Evolutionary conservation across 345 rosid species (phyloP), one percentile per base, ranked within the genome.

Genomic region (Eutrema japonicum): DNA sequence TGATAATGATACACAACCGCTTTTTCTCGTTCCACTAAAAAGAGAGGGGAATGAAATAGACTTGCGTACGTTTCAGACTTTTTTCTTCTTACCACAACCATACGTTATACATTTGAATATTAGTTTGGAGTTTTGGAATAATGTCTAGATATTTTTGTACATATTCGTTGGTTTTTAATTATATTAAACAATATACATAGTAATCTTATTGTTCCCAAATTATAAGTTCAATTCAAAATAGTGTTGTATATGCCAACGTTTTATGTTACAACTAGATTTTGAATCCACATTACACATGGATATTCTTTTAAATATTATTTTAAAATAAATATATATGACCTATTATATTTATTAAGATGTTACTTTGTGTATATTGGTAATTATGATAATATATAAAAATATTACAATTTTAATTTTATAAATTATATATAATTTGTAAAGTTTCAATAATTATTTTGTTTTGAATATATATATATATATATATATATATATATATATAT

Each of bases 1-100:
- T 82, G 84, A 85, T 78, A 80, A 79, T 81, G 82, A 83, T 75
- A 81, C 71, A 71, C 49, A 79, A 73, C 83, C 82, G 82, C 66
- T 76, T 80, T 76, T 83, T 61, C 74, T 74, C 77, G 67, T 78
- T 71, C 78, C 81, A 83, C 79, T 79, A 73, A 68, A 68, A 51
- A 30, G 37, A 62, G 43, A 70, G 26, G 41, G 64, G 68, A 69
- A 68, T 56, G 71, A 64, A 76, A 64, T 48, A 64, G 72, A 66
- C 66, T 57, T 69, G 22, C 51, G 75, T 69, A 32, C 51, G 75
- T 62, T 55, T 69, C 26, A 50, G 73, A 60, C 70, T 54, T 76
- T 68, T 55, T 50, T 37, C 66, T 55, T 63, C 51, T 63, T 70
- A 68, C 75, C 71, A 62, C 60, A 63, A 64, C 79, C 79, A 76